Evolutionary conservation across 108 stramenopile species (phyloP), one percentile per base, ranked within the genome.

Genomic region (Skeletonema menzelii): DNA sequence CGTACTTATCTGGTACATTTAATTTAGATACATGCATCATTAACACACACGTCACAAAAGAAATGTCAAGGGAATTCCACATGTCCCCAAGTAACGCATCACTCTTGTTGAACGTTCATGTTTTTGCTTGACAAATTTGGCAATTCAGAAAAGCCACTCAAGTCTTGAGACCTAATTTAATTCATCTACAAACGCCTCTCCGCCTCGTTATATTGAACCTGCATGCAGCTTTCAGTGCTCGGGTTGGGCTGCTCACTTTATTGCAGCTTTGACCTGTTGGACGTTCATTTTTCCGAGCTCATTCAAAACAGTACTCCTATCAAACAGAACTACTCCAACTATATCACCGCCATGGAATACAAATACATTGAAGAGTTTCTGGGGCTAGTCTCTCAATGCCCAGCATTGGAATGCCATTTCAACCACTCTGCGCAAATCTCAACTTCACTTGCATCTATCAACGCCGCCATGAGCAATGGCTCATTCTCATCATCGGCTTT

Each of bases 341-440:
- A n/a, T 47, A 47, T 17, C 44, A 15, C 44, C n/a, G 0, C 46
- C 0, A 47, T 47, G 46, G 19, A 47, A 12, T 19, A 19, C 35
- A 70, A 70, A 60, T 70, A 59, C 42, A 27, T 70, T 24, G 69
- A 59, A n/a, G 69, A 70, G 24, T 70, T 59, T 28, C 38, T 38
- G 40, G 27, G 58, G 0, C 22, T 70, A 2, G 57, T 28, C 37
- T 44, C 53, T 8, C 20, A 42, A 56, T 49, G 59, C 34, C 69
- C 69, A 12, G 40, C 30, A 15, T 49, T 70, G 31, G 46, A 57
- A 27, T 70, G 20, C 14, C 69, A 59, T 38, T 60, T 70, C 37
- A 57, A 44, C 38, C 24, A 38, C 46, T 42, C 31, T 24, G 38
- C 56, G 27, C 69, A 70, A 24, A 28, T 59, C 15, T 44, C 57